Conservation (phyloP, 495 filamentous ascomycete genomes). For the Filosporella fistucella region DNA sequence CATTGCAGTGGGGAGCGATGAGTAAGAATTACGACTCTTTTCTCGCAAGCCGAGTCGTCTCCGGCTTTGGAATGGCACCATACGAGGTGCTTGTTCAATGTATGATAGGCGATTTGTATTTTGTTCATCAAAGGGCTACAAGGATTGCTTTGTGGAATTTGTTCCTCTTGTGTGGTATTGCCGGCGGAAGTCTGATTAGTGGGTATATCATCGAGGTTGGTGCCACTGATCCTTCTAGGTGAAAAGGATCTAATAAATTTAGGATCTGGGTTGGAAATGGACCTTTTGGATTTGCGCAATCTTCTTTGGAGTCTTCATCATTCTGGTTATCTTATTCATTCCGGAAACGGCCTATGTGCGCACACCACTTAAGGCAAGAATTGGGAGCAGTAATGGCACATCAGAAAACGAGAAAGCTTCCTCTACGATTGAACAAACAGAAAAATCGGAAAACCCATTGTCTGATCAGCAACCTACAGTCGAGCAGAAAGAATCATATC, state of each 20-base stretch:
- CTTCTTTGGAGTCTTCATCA: constrained; percentile 42
- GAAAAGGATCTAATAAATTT: background rate
- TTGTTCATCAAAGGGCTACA: constrained; percentile 62
- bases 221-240: too few species aligned
- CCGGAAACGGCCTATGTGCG: constrained; percentile 49
- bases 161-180: constrained; percentile 50
- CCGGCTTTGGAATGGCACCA: constrained; percentile 52
- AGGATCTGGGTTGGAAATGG: constrained; percentile 49
- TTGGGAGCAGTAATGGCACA: constrained; percentile 21
- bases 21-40: constrained; percentile 52
- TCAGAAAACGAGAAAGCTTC: constrained; percentile 20
- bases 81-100: constrained; percentile 55
- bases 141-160: constrained; percentile 63
- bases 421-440: constrained; percentile 25
- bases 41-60: constrained; percentile 42
- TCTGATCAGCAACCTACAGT: too few species aligned
- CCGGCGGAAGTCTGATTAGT: constrained; percentile 43
- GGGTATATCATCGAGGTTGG: constrained; percentile 44
- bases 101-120: constrained; percentile 53
- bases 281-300: constrained; percentile 51
- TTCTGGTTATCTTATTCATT: constrained; percentile 43
- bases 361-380: constrained; percentile 22
- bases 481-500: constrained; percentile 25
- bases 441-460: background rate
- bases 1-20: constrained; percentile 61